Percentiles rank a stretch among this genome's conserved stretches.
Conservation (phyloP, 352 stramenopile species). For the Pythium dissotocum region DNA sequence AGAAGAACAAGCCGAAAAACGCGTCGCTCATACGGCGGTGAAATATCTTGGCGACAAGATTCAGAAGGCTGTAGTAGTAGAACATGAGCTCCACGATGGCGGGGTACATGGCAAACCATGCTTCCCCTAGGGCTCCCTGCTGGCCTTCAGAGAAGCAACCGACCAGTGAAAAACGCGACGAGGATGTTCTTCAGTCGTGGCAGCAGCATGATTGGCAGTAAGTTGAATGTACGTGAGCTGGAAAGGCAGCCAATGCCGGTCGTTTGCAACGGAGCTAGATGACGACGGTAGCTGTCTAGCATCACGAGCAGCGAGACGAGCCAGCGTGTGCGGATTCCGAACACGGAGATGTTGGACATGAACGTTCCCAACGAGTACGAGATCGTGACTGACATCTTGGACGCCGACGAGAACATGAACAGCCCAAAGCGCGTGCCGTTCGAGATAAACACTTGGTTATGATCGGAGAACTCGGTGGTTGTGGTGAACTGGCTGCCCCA, state of each 20-base stretch:
- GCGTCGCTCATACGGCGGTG: slow-evolving; percentile 33
- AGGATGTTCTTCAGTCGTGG: slow-evolving; percentile 30
- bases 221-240: slow-evolving; percentile 26
- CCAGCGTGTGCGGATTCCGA: slow-evolving; percentile 36
- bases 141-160: slow-evolving; percentile 40
- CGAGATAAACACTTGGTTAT: slow-evolving; percentile 17
- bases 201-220: slow-evolving; percentile 29
- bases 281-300: slow-evolving; percentile 12
- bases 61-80: slow-evolving; percentile 39
- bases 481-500: background rate
- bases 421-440: slow-evolving; percentile 33
- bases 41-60: slow-evolving; percentile 28
- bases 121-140: slow-evolving; percentile 30
- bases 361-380: slow-evolving; percentile 38
- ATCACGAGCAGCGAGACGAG: slow-evolving; percentile 25
- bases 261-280: slow-evolving; percentile 17
- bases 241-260: slow-evolving; percentile 27
- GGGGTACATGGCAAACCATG: slow-evolving; percentile 43
- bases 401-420: slow-evolving; percentile 27
- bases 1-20: slow-evolving; percentile 23
- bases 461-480: slow-evolving; percentile 30
- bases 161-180: slow-evolving; percentile 28
- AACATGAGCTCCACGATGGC: slow-evolving; percentile 31
- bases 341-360: slow-evolving; percentile 39
- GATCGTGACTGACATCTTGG: slow-evolving; percentile 15